Evolutionary conservation across 2,329 filamentous ascomycete genomes (phyloP), one percentile per base, ranked within the genome.

Genomic region (Xylaria sp.): DNA sequence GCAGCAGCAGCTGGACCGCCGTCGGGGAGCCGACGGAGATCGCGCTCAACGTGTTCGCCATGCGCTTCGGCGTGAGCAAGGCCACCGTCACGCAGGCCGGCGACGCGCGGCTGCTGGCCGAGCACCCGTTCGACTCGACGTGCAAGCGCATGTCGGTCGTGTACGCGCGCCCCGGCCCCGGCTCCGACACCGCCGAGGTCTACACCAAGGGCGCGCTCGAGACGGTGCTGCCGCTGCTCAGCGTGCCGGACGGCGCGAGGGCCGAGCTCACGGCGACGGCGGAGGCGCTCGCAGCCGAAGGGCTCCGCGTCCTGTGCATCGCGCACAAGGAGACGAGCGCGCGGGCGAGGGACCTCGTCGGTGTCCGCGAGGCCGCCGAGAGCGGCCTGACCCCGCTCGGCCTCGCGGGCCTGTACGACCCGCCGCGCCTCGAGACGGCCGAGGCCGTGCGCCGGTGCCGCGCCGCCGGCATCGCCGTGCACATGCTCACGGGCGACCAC

Each of bases 71-170:
- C 24, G 78, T 79, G 54, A 77, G 74, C 47, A 80, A 79, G 66
- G 65, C 71, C 1, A 68, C 72, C 2, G 60, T 78, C 18, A 53
- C 74, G 8, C 63, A 69, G 20, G 67, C 69, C 19, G 71, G 71
- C n/a, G 63, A 68, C 20, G 76, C 78, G 51, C 70, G 72, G 38
- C 72, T 86, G 41, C 63, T 88, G 8, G 80, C 83, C 1, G 88
- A 91, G 63, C 87, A 87, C 49, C 87, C 87, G 2, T 91, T 91
- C 64, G 87, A 91, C 67, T 90, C 87, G 0, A 83, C 83, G 37
- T 82, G 87, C 70, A 91, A 91, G 74, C 81, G 86, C 54, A 91
- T 91, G 88, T 87, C 85, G 37, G 87, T 90, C 44, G 80, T 90
- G 22, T 89, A 87, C 71, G 80, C 90, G 22, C 89, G 87, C 71